These are phyloP conservation scores for Powellomyces hirtus DNA, from an alignment of 192 early-diverging fungal genomes.

Conservation along the genomic window DNA sequence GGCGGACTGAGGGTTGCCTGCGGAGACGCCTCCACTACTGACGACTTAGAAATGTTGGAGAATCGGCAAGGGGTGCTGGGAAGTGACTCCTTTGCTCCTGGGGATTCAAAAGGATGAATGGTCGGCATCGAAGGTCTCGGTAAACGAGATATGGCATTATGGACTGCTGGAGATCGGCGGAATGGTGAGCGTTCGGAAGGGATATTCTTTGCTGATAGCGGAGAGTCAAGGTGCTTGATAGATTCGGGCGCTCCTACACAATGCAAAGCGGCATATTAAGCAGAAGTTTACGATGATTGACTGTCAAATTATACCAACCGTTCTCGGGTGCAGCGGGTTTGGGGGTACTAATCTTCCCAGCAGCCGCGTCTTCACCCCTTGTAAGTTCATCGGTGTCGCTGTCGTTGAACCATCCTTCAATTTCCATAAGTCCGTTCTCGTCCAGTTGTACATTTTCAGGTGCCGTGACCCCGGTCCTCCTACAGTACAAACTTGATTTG, in stretches of 20 bases:
- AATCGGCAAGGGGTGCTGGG: not conserved
- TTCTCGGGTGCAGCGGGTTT: no score
- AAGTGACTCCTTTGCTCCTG: not conserved
- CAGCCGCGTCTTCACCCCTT: not conserved
- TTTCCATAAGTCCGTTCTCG: slow-evolving; percentile 11
- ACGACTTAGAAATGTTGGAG: not conserved
- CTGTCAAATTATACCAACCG: no score
- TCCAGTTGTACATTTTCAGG: slow-evolving; percentile 4
- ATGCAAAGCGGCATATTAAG: no score
- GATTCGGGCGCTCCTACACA: no score
- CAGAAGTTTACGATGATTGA: no score
- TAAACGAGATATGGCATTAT: no score
- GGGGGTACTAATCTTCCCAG: not conserved
- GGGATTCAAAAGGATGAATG: no score
- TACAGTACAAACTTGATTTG: not conserved
- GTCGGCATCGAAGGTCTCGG: no score
- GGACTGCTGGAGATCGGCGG: no score
- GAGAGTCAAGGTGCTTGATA: no score
- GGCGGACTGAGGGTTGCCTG: not conserved
- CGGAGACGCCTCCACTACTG: not conserved
- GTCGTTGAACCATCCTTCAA: slow-evolving; percentile 8
- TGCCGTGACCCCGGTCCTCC: slow-evolving; percentile 18
- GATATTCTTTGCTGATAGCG: slow-evolving; percentile 15
- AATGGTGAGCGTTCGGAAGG: not conserved
- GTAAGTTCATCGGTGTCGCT: not conserved